A percentile compares a stretch with the other conserved stretches of the same genome.
These are phyloP conservation scores for Tulasnella sp. DNA, from an alignment of 768 basidiomycete genomes.

Conservation along the genomic window DNA sequence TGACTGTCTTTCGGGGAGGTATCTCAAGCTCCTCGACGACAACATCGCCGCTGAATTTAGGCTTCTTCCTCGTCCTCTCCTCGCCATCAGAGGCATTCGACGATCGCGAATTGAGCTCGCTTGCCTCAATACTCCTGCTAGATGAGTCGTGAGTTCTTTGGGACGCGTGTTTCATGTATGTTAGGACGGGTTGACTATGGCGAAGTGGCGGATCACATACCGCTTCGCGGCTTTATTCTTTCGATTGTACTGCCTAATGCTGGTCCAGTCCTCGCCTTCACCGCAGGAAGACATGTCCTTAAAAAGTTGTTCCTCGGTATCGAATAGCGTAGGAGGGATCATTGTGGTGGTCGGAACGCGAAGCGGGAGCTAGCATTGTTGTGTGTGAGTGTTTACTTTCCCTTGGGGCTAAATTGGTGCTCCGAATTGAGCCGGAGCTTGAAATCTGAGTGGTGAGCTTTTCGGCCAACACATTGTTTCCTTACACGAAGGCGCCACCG, in stretches of 20 bases:
- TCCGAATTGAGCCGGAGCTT: too few species aligned
- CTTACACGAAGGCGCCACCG: too few species aligned
- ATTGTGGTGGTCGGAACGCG: not conserved
- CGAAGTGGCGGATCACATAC: not conserved
- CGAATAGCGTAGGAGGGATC: slow-evolving; percentile 4
- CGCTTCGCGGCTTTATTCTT: not conserved
- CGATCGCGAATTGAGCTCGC: too few species aligned
- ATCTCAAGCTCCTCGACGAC: too few species aligned
- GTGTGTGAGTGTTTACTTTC: too few species aligned
- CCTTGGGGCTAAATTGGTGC: too few species aligned
- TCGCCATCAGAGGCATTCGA: not conserved
- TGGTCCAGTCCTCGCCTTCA: slow-evolving; percentile 12
- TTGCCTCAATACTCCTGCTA: too few species aligned
- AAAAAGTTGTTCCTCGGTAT: slow-evolving; percentile 2
- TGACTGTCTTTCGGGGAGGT: too few species aligned
- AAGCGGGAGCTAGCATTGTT: too few species aligned
- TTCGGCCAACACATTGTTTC: too few species aligned
- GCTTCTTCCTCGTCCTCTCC: slow-evolving; percentile 7
- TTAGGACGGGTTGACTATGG: not conserved
- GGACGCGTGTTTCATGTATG: not conserved
- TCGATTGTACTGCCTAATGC: not conserved
- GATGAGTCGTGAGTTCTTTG: not conserved
- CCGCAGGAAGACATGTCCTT: slow-evolving; percentile 9
- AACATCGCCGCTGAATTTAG: not conserved
- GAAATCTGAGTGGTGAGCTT: too few species aligned